Evolutionary conservation across 371 early-diverging fungal genomes (phyloP), one percentile per base, ranked within the genome.

Genomic region (Apophysomyces sp.): DNA sequence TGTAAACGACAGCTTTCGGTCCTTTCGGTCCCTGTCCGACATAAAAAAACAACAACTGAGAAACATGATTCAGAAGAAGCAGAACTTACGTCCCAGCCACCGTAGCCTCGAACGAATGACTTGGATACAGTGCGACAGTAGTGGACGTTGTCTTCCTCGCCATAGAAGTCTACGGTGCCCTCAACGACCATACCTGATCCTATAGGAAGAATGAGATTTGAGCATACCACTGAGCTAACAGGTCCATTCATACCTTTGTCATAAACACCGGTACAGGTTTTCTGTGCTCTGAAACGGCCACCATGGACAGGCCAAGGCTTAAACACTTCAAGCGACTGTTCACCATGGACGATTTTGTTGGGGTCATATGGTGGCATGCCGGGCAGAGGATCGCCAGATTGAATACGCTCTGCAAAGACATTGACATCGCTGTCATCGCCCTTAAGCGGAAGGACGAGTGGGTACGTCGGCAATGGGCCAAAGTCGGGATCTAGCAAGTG

Each of bases 341-440:
- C 92, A 41, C 92, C 92, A 61, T 92, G 90, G 0, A 92, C 87
- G 32, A 92, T 83, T 30, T 77, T 78, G 71, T 87, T 88, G 52
- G 89, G 84, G 59, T 92, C 89, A 65, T 80, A 86, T 52, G 78
- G 77, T 24, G 92, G 89, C 63, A 91, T 76, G 39, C 89, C 90
- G 26, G 87, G 85, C 32, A 79, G 56, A 26, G 73, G 58, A 3
- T 71, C 78, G 26, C 74, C 72, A 15, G 64, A 65, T 3, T 63
- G 59, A 6, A 71, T 55, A 26, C 75, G 71, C n/a, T 83, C 80
- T 29, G 80, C 82, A 58, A 88, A 91, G 2, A 81, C 73, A 62
- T 87, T 89, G 56, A 90, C 87, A 60, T 89, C 86, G 32, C 69
- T 70, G 31, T 71, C 72, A 52, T 82, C 67, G 32, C 85, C 84